Conservation (phyloP, 768 basidiomycete species). For the Candolleomyces eurysporus region DNA sequence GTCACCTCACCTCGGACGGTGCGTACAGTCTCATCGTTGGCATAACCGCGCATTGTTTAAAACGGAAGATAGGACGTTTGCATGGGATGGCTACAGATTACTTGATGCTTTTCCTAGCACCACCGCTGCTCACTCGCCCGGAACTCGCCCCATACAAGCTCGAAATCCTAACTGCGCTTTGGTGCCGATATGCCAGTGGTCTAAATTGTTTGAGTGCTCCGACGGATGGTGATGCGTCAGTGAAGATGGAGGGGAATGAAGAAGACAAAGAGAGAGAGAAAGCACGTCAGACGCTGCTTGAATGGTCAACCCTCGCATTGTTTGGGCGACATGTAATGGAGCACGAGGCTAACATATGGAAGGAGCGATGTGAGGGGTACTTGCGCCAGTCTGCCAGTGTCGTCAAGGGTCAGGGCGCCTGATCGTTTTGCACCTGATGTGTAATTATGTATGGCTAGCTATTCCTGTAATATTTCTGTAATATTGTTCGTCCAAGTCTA, state of each 20-base stretch:
- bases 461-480: too few relatives aligned
- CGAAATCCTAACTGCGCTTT: neutral
- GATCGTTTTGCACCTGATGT: too few relatives aligned
- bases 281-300: neutral
- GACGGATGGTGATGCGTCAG: neutral
- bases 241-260: neutral
- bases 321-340: neutral
- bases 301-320: neutral
- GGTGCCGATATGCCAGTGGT: neutral
- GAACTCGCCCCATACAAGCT: neutral
- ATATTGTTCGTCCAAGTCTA: too few relatives aligned
- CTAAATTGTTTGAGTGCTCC: neutral
- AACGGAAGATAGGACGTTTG: neutral
- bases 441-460: too few relatives aligned
- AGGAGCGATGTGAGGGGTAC: too few relatives aligned
- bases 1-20: neutral
- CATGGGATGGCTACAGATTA: neutral
- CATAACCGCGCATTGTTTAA: neutral
- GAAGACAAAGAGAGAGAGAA: too few relatives aligned
- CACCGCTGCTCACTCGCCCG: neutral
- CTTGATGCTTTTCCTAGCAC: neutral
- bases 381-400: too few relatives aligned
- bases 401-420: too few relatives aligned
- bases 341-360: too few relatives aligned
- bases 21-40: neutral